Evolutionary conservation across 345 rosid species (phyloP).

Genomic region (Ceriops tagal): DNA sequence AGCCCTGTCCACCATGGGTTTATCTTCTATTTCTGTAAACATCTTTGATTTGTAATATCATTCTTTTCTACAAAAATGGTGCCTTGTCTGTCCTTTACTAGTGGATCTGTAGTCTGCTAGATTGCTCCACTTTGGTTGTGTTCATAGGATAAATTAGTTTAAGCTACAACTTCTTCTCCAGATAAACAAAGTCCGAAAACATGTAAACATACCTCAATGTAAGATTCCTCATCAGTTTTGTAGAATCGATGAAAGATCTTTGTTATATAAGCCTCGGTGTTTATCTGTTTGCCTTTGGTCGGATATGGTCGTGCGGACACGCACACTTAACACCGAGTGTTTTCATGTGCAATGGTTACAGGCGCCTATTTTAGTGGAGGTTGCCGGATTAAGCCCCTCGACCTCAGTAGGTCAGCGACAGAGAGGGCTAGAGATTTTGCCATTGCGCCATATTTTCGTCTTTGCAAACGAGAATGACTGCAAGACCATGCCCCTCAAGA

Average conservation of each 20-base stretch:
- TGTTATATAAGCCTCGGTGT: no score
- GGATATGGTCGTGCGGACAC: no score
- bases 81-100: background rate
- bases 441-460: no score
- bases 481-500: no score
- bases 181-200: background rate
- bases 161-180: background rate
- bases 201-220: background rate
- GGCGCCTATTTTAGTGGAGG: no score
- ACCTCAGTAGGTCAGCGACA: no score
- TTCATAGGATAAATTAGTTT: slow-evolving; percentile 5
- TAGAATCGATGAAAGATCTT: background rate
- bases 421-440: no score
- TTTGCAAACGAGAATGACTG: no score
- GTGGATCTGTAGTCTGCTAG: background rate
- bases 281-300: no score
- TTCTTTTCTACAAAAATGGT: slow-evolving; percentile 37
- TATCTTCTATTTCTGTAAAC: slow-evolving; percentile 4
- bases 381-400: no score
- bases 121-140: background rate
- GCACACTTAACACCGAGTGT: no score
- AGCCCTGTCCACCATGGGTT: slow-evolving; percentile 14
- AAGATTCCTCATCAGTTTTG: background rate
- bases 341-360: no score
- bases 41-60: slow-evolving; percentile 51